Percentiles rank a stretch among this genome's conserved stretches.
phyloP scores from a whole-genome alignment of 2,329 filamentous ascomycete genomes.

The Teratosphaeria pseudoeucalypti region DNA sequence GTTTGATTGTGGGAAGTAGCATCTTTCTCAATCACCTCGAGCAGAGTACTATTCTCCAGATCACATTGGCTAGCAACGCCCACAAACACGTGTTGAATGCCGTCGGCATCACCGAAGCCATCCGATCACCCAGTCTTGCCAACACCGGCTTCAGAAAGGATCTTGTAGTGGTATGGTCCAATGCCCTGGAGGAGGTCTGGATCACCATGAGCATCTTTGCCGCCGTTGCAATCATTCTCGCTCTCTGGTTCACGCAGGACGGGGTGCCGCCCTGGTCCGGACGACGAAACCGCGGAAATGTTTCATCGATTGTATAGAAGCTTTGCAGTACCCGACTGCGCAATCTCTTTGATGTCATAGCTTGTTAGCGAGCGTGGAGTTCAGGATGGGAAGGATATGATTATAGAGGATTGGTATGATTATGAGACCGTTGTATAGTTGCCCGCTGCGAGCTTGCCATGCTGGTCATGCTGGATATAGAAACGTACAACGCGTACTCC shows the following conservation, averaged over 20 bases:
- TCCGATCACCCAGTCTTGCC: background rate
- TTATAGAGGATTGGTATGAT: background rate
- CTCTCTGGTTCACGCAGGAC: background rate
- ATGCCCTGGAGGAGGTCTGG: background rate
- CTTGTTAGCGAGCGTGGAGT: background rate
- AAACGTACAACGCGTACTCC: background rate
- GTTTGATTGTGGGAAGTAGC: conserved; percentile 56
- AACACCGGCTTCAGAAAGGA: background rate
- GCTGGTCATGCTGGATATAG: background rate
- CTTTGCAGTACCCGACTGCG: background rate
- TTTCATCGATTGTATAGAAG: background rate
- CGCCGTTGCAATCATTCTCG: background rate
- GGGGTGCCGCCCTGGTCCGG: background rate
- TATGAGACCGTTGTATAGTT: background rate
- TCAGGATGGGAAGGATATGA: background rate
- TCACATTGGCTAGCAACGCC: background rate
- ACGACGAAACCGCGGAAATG: background rate
- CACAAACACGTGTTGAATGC: background rate
- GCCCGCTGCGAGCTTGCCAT: background rate
- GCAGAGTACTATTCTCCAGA: background rate
- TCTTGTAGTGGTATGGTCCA: background rate
- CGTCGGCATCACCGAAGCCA: background rate
- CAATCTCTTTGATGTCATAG: background rate
- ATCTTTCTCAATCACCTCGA: conserved; percentile 49
- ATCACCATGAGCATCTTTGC: background rate